Evolutionary conservation across 805 yeast species (phyloP).

Genomic region (Pichia kluyveri): DNA sequence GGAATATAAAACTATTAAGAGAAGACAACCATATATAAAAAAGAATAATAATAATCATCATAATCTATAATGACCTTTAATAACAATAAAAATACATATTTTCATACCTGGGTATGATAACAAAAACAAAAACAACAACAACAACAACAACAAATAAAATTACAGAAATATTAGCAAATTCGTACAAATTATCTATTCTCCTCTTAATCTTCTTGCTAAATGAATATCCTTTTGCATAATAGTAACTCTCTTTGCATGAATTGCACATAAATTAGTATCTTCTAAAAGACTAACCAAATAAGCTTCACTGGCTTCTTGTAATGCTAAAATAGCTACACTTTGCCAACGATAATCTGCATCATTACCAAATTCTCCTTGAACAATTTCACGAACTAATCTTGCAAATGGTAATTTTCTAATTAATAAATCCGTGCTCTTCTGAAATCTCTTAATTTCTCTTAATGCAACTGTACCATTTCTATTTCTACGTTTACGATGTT

Average conservation of each 20-base stretch:
- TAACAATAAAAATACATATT: no score
- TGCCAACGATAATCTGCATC: conserved; percentile 68
- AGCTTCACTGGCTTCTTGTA: conserved; percentile 79
- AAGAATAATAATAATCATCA: no score
- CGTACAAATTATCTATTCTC: conserved; percentile 20
- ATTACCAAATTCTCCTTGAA: conserved; percentile 45
- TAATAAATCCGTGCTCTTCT: conserved; percentile 57
- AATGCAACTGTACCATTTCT: conserved; percentile 61
- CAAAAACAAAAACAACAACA: neutral
- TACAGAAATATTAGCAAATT: neutral
- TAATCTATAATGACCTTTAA: no score
- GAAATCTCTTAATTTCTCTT: conserved; percentile 59
- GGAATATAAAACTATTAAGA: no score
- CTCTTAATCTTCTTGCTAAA: conserved; percentile 69
- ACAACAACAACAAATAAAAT: neutral
- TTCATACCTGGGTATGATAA: no score
- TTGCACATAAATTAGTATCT: conserved; percentile 68
- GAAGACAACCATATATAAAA: no score
- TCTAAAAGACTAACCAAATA: conserved; percentile 64
- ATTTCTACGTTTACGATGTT: conserved; percentile 30
- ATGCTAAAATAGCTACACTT: conserved; percentile 63
- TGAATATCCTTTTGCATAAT: conserved; percentile 80
- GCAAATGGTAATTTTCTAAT: conserved; percentile 72
- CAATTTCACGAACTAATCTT: conserved; percentile 64
- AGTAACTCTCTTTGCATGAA: conserved; percentile 77